These are phyloP conservation scores for Edaphochlamys debaryana DNA, from an alignment of 139 green algal species.

Conservation along the genomic window DNA sequence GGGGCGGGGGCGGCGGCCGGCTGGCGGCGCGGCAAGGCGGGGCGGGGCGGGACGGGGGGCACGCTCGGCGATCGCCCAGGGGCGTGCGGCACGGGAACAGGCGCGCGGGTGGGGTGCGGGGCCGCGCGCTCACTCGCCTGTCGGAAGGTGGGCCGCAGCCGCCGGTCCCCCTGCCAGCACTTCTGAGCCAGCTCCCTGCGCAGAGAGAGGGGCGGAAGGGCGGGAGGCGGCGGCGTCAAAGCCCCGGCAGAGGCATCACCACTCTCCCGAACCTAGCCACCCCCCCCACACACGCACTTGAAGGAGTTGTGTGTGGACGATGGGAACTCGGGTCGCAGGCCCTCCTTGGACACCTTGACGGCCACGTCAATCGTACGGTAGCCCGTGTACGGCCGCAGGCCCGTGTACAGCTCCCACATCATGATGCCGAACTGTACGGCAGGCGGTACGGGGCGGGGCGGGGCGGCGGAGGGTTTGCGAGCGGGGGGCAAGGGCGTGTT, in stretches of 20 bases:
- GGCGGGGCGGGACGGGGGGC: not conserved
- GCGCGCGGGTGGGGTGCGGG: not conserved
- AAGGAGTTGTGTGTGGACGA: constrained; percentile 21
- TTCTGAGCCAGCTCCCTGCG: constrained; percentile 38
- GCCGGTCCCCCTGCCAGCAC: constrained; percentile 48
- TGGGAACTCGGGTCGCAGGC: constrained; percentile 41
- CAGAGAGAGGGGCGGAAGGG: not conserved
- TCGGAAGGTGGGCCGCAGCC: constrained; percentile 39
- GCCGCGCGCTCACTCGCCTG: not conserved
- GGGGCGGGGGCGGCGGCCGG: too few relatives aligned
- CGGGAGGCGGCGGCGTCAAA: too few relatives aligned
- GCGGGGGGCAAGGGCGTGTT: too few relatives aligned
- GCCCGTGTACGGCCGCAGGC: constrained; percentile 42
- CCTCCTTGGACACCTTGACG: constrained; percentile 48
- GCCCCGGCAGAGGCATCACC: too few relatives aligned
- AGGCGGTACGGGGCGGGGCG: too few relatives aligned
- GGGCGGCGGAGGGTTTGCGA: too few relatives aligned
- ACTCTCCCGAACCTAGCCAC: too few relatives aligned
- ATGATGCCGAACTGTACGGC: not conserved
- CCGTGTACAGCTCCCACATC: constrained; percentile 51
- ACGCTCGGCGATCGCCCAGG: too few relatives aligned
- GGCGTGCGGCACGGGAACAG: not conserved
- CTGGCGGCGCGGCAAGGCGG: not conserved
- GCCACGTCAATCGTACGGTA: constrained; percentile 48
- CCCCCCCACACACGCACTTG: too few relatives aligned